Percentiles rank a stretch among this genome's conserved stretches.
Evolutionary conservation across 2,329 filamentous ascomycete genomes (phyloP).

Genomic region (Cladobotryum protrusum): DNA sequence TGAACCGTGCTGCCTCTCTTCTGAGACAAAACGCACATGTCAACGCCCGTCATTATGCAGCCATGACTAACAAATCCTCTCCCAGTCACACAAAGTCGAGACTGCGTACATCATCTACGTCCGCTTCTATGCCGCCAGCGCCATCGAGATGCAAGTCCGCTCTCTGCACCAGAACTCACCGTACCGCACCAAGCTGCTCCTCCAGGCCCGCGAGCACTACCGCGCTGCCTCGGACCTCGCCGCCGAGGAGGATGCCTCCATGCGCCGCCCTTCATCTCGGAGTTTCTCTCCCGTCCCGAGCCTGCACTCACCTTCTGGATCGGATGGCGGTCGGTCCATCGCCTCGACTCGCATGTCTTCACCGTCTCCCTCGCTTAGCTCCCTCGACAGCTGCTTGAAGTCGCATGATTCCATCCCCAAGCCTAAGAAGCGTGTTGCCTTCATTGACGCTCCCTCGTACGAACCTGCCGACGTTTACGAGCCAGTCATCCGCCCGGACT

Average conservation of each 20-base stretch:
- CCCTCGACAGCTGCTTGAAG: conserved; percentile 11
- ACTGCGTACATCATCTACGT: conserved; percentile 52
- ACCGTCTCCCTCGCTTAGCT: conserved; percentile 34
- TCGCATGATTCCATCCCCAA: conserved; percentile 16
- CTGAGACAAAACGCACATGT: neutral
- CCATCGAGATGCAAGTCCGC: conserved; percentile 50
- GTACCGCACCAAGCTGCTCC: conserved; percentile 42
- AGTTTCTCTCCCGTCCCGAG: conserved; percentile 34
- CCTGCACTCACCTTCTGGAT: conserved; percentile 41
- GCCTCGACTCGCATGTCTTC: conserved; percentile 41
- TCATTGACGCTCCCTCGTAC: conserved; percentile 27
- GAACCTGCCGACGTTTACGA: conserved; percentile 38
- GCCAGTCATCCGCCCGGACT: conserved; percentile 51
- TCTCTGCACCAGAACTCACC: conserved; percentile 40
- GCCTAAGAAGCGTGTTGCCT: conserved; percentile 35
- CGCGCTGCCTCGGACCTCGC: conserved; percentile 42
- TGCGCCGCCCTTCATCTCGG: conserved; percentile 34
- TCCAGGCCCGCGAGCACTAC: conserved; percentile 48
- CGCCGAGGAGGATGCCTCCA: conserved; percentile 37
- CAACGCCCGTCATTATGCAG: neutral
- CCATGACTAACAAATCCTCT: neutral
- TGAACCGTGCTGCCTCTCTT: no score
- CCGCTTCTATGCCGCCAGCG: conserved; percentile 56
- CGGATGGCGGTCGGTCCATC: conserved; percentile 39
- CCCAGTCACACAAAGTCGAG: conserved; percentile 29